Conservation (phyloP, 2,329 filamentous ascomycete species). For the Verruconis gallopava region DNA sequence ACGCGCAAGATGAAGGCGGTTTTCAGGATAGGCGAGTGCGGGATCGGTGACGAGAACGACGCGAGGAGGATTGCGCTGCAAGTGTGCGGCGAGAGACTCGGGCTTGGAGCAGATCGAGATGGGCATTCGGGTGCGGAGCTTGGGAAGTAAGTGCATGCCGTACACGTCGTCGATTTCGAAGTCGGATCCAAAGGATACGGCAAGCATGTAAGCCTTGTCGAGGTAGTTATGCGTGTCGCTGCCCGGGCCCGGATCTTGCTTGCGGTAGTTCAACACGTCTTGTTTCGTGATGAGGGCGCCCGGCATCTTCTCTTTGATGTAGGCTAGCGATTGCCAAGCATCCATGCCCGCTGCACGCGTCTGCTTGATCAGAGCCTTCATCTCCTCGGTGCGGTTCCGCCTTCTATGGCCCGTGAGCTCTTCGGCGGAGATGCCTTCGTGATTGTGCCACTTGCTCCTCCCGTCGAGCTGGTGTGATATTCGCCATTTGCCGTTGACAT, state of each 20-base stretch:
- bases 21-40: slow-evolving; percentile 4
- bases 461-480: slow-evolving; percentile 8
- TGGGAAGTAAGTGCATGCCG: slow-evolving; percentile 5
- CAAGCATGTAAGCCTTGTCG: slow-evolving; percentile 7
- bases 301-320: slow-evolving; percentile 10
- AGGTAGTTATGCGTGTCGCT: slow-evolving; percentile 9
- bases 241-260: slow-evolving; percentile 5
- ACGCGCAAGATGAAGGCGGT: slow-evolving; percentile 8
- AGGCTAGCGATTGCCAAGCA: slow-evolving; percentile 7
- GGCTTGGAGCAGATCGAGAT: slow-evolving; percentile 8
- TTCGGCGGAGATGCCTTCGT: slow-evolving; percentile 6
- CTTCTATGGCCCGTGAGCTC: slow-evolving; percentile 9
- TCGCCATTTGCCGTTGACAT: slow-evolving; percentile 6
- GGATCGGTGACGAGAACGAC: slow-evolving; percentile 8
- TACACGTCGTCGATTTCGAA: slow-evolving; percentile 4
- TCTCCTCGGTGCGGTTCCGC: slow-evolving; percentile 8
- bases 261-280: slow-evolving; percentile 9
- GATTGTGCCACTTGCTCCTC: slow-evolving; percentile 10
- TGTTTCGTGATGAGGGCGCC: slow-evolving; percentile 8
- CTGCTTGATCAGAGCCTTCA: slow-evolving; percentile 8
- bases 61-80: slow-evolving; percentile 4
- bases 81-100: slow-evolving; percentile 4
- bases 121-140: slow-evolving; percentile 6
- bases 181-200: slow-evolving; percentile 7
- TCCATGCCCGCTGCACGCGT: slow-evolving; percentile 8